These are phyloP conservation scores for Aureobasidium melanogenum DNA, from an alignment of 2,329 filamentous ascomycete species.

Conservation along the genomic window DNA sequence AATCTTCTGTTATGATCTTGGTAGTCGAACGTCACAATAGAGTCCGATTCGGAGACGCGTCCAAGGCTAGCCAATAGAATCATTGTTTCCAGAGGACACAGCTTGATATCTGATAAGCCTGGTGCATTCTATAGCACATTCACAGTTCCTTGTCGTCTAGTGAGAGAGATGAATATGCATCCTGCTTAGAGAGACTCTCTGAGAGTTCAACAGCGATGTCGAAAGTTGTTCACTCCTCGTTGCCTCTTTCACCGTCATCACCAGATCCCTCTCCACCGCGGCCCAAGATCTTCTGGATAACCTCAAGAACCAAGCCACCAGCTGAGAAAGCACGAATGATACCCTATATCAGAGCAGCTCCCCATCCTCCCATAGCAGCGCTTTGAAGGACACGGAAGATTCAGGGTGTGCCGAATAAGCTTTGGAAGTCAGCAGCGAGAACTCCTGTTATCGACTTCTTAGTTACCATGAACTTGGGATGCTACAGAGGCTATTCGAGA, in stretches of 20 bases:
- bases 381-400: slow-evolving; percentile 22
- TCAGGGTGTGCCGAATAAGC: slow-evolving; percentile 17
- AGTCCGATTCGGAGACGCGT: background rate
- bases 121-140: background rate
- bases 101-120: background rate
- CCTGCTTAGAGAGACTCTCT: background rate
- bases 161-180: too few species aligned
- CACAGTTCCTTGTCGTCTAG: background rate
- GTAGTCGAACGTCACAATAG: background rate
- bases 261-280: background rate
- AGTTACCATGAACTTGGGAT: too few species aligned
- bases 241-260: background rate
- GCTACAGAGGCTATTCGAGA: too few species aligned
- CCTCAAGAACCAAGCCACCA: background rate
- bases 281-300: background rate
- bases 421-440: slow-evolving; percentile 17
- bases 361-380: slow-evolving; percentile 26
- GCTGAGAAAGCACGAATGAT: background rate
- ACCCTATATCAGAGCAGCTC: background rate
- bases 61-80: background rate
- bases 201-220: background rate
- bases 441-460: background rate
- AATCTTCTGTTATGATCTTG: background rate
- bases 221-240: background rate
- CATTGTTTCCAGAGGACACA: background rate